Base-by-base conservation (phyloP, 768 basidiomycete genomes). In the Pulveroboletus sp. region DNA sequence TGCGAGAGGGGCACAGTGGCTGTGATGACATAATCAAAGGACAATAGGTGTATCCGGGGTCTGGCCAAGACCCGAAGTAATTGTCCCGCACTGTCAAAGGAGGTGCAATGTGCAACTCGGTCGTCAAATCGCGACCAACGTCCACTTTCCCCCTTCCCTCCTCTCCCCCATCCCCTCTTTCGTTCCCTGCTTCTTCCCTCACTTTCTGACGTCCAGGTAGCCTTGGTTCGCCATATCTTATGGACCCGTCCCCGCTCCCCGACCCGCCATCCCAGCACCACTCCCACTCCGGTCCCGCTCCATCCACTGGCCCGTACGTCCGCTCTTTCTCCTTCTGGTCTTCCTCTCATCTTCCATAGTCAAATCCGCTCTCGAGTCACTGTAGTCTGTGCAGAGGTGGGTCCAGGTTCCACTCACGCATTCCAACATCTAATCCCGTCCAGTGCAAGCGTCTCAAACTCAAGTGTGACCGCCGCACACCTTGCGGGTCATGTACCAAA, bases 361-460 rank as follows among this genome's bases (percentile, higher is more conserved):
- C 82, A 83, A 71, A 78, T 87, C 38, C 83, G 86, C 46, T 86
- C 86, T 1, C 78, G 86, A 43, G 81, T 88, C 55, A 89, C 86
- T 39, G 86, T 89, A 31, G 86, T 89, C 6, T 89, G 86, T 56
- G 87, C 84, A 64, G 87, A 89, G 81, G 86, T 86, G 31, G 30
- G 76, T 57, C 47, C 45, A 42, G n/a, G 41, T 40, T 28, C 27
- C n/a, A 0, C 32, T 9, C 27, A 7, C 27, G 12, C 51, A 9
- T 33, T n/a, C 47, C 26, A 46, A 50, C 2, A 1, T 15, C 41
- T 58, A 3, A 64, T 35, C 33, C 43, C 37, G 1, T 6, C 3
- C 62, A 92, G 86, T 93, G 89, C 73, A 92, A 92, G 66, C 86
- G 89, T 5, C 76, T 92, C 46, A 93, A 93, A 59, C 76, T 92